Evolutionary conservation across 2,329 filamentous ascomycete genomes (phyloP), one percentile per base, ranked within the genome.

Genomic region (Cercospora zeae-maydis): DNA sequence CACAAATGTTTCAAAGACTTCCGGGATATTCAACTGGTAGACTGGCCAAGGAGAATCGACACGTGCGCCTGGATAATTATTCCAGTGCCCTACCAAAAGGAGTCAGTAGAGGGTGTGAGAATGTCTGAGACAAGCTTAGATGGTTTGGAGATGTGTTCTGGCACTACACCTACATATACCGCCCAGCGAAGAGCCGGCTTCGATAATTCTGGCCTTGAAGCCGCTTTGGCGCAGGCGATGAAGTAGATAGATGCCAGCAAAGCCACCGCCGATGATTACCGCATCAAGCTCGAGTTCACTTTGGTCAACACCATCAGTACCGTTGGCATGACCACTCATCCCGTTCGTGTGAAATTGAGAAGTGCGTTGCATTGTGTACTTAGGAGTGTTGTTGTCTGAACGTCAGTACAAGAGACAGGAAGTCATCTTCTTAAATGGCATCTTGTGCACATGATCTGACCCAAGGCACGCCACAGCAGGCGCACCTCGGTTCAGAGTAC

Each of bases 1-100:
- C 24, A 76, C 84, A 83, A 84, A 88, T 2, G 80, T 80, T 70
- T 83, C 58, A 47, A 64, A 71, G 30, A 81, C 74, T 66, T 82
- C 78, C 9, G 77, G 76, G 31, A 82, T 75, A 9, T 76, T 78
- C 59, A 80, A 78, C 59, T 80, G 78, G 62, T 82, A 82, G 8
- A 81, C 75, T 0, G 80, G 80, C 2, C 78, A 75, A 63, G 78
- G 75, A 1, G 75, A 77, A 61, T 82, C 80, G 11, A 81, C 79
- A 10, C 78, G 73, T n/a, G 80, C 80, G 3, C 80, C 75, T 14
- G 71, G 75, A 65, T 77, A 77, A 16, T 64, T 64, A 30, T 78
- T 75, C 75, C 80, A 53, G 78, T 73, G 63, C 80, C 77, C 21
- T 76, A 27, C 24, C 19, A 5, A 49, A 49, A 27, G 19, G 13